Evolutionary conservation across 2,329 filamentous ascomycete genomes (phyloP).

Genomic region (Aspergillus ochraceus): DNA sequence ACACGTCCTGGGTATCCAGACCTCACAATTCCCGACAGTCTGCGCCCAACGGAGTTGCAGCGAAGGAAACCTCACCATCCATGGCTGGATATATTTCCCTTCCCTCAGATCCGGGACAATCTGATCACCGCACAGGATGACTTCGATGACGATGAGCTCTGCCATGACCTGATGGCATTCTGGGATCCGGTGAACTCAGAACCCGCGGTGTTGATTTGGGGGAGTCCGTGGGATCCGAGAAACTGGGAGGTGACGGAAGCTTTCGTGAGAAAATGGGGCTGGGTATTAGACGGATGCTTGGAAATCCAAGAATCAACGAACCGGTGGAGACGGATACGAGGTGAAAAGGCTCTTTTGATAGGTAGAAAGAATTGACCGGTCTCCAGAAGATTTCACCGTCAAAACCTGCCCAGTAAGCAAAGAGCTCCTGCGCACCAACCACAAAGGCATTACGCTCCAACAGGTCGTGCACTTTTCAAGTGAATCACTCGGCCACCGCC

Average conservation of each 20-base stretch:
- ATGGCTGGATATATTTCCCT: slow-evolving; percentile 31
- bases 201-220: slow-evolving; percentile 49
- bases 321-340: slow-evolving; percentile 25
- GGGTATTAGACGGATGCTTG: slow-evolving; percentile 27
- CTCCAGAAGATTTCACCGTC: too few relatives aligned
- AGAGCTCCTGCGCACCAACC: background rate
- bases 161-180: slow-evolving; percentile 39
- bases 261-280: slow-evolving; percentile 50
- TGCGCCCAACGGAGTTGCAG: slow-evolving; percentile 42
- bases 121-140: slow-evolving; percentile 29
- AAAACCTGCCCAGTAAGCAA: background rate
- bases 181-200: slow-evolving; percentile 20
- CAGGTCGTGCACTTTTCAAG: slow-evolving; percentile 55
- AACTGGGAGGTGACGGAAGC: slow-evolving; percentile 51
- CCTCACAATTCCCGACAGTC: slow-evolving; percentile 20
- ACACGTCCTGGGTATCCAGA: background rate
- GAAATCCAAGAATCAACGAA: slow-evolving; percentile 28
- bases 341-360: slow-evolving; percentile 15
- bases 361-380: too few relatives aligned
- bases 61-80: slow-evolving; percentile 41
- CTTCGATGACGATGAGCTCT: slow-evolving; percentile 26
- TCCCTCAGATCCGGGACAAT: slow-evolving; percentile 42
- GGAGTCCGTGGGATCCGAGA: slow-evolving; percentile 44
- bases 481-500: slow-evolving; percentile 59
- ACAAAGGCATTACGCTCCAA: slow-evolving; percentile 35